Evolutionary conservation across 495 filamentous ascomycete species (phyloP).

Genomic region (Hypoxylon perforatum): DNA sequence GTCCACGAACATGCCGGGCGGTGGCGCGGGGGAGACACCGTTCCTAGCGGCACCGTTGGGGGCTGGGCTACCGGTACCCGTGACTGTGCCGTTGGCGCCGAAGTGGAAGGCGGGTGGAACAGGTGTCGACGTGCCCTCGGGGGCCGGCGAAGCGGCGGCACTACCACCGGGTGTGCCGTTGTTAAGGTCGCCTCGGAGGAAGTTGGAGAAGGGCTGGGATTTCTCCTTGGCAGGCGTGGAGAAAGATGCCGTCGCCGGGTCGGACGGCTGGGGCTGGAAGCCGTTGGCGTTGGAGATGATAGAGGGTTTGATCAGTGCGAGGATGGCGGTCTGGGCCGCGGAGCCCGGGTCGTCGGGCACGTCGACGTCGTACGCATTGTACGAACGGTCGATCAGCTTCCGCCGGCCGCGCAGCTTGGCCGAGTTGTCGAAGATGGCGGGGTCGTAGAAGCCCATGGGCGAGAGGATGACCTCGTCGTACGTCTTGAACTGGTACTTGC

Average conservation of each 20-base stretch:
- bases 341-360: conserved; percentile 89
- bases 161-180: conserved; percentile 84
- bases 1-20: conserved; percentile 49
- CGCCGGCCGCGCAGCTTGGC: conserved; percentile 81
- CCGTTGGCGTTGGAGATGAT: conserved; percentile 53
- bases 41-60: conserved; percentile 55
- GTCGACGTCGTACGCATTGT: conserved; percentile 89
- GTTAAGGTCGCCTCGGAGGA: conserved; percentile 64
- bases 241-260: conserved; percentile 50
- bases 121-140: conserved; percentile 77
- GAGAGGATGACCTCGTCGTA: conserved; percentile 95
- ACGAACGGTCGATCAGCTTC: conserved; percentile 82
- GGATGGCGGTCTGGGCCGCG: conserved; percentile 81
- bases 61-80: conserved; percentile 56
- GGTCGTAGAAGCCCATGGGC: conserved; percentile 90
- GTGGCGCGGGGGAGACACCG: conserved; percentile 60
- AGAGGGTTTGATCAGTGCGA: conserved; percentile 73
- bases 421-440: conserved; percentile 82
- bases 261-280: conserved; percentile 45
- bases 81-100: conserved; percentile 55
- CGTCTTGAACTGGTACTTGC: conserved; percentile 91
- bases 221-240: conserved; percentile 66
- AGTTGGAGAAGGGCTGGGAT: conserved; percentile 63
- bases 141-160: conserved; percentile 84
- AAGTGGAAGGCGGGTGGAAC: conserved; percentile 68